These are phyloP conservation scores for Eucalyptus camaldulensis DNA, from an alignment of 345 rosid species.

Conservation along the genomic window DNA sequence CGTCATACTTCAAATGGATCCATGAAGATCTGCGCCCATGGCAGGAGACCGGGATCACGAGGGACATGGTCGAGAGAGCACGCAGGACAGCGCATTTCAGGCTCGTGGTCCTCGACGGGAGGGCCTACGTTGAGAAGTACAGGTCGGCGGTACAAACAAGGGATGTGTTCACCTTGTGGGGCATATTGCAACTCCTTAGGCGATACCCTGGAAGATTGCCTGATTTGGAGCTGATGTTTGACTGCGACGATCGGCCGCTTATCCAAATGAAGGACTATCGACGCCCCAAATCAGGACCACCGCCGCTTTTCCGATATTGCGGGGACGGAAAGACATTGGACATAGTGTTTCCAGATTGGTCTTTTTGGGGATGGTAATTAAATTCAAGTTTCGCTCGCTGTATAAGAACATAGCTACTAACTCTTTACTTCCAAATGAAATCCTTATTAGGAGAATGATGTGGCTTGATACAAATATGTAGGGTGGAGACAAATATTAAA, in stretches of 20 bases:
- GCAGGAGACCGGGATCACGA: constrained; percentile 45
- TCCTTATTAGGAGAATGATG: not conserved
- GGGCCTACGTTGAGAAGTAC: constrained; percentile 45
- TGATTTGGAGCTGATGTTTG: constrained; percentile 64
- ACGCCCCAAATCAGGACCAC: constrained; percentile 22
- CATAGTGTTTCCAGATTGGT: constrained; percentile 74
- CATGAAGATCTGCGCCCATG: constrained; percentile 69
- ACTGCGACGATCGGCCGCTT: constrained; percentile 38
- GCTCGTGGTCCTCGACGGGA: constrained; percentile 42
- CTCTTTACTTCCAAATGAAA: not conserved
- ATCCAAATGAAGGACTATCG: constrained; percentile 13
- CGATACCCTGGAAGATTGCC: constrained; percentile 58
- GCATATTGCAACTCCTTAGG: constrained; percentile 57
- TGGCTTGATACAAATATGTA: not conserved
- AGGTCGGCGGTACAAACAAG: constrained; percentile 31
- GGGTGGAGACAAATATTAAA: constrained; percentile 23
- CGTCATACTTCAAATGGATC: constrained; percentile 67
- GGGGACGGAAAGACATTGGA: constrained; percentile 35
- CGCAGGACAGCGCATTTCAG: constrained; percentile 45
- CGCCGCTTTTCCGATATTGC: constrained; percentile 61
- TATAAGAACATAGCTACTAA: not conserved
- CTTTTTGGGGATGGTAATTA: constrained; percentile 82
- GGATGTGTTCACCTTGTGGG: constrained; percentile 57
- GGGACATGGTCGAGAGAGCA: constrained; percentile 42
- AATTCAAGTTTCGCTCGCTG: not conserved